Base-by-base conservation (phyloP, 768 basidiomycete species). In the Austroboletus festivus region DNA sequence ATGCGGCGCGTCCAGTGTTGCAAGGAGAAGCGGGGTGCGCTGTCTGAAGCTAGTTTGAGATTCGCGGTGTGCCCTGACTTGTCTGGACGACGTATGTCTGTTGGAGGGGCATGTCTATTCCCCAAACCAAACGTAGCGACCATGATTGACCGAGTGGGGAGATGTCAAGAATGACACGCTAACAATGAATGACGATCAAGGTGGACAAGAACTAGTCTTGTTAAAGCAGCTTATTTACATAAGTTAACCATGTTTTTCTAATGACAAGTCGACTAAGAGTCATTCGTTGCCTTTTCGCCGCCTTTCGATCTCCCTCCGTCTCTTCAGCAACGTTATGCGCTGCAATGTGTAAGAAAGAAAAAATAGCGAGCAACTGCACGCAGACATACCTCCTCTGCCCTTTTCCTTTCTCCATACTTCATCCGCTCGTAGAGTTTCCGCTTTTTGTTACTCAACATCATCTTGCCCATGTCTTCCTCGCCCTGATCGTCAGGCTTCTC, bases 371-470 rank as follows among this genome's bases (percentile, higher is more conserved):
- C 23, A 34, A 38, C 18, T 34, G 33, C 24, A 22, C 19, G 6
- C 48, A 44, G 21, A 72, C 85, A 57, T 65, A 93, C 93, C 87
- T 95, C 90, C 21, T 76, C 71, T 13, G 76, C 75, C 51, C 84
- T 83, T 70, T 85, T 89, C 65, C 79, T 77, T 64, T 94, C 80
- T 55, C 85, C 83, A 64, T 89, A 81, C 71, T 93, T 91, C 81
- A 96, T 89, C 71, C 87, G 87, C 69, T 93, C 91, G 66, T 94
- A 95, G 59, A 96, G 69, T 70, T 94, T 94, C 59, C 83, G 80
- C 68, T 95, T 87, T 72, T 89, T 92, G 69, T 91, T 93, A 73
- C 90, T 95, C 85, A 96, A 85, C 82, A 97, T 78, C 85, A 97
- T 95, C 78, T 94, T 95, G 70, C 89, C 86, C 87, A 95, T 90